Conservation (phyloP, 306 rosid genomes). For the Lotus japonicus region DNA sequence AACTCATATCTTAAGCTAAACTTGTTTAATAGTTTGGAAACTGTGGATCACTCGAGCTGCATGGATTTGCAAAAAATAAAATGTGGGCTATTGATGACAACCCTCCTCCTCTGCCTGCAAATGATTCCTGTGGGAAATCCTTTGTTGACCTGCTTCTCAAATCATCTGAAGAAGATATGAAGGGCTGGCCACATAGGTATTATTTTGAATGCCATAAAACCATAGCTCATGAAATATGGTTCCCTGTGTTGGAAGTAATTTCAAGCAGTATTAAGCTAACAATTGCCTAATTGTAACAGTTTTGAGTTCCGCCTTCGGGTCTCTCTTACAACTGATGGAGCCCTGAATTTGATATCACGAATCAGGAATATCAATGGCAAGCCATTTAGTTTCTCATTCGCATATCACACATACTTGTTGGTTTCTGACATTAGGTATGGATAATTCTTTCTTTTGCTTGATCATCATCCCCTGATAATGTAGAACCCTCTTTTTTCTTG, state of each 20-base stretch:
- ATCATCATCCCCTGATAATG: background rate
- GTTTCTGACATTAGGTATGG: conserved; percentile 90
- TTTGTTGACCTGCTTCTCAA: conserved; percentile 65
- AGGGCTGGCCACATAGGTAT: conserved; percentile 71
- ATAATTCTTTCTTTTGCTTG: conserved; percentile 16
- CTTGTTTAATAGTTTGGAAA: conserved; percentile 68
- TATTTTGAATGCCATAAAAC: conserved; percentile 5
- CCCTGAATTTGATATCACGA: conserved; percentile 63
- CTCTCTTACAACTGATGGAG: conserved; percentile 55
- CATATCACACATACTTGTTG: conserved; percentile 70
- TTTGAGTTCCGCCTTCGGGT: conserved; percentile 87
- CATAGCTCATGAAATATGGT: background rate
- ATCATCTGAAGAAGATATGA: conserved; percentile 77
- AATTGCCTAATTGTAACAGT: conserved; percentile 34
- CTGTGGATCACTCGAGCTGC: conserved; percentile 74
- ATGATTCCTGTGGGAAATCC: conserved; percentile 52
- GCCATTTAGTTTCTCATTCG: conserved; percentile 84
- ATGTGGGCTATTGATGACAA: conserved; percentile 72
- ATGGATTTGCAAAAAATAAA: conserved; percentile 91
- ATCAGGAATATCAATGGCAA: conserved; percentile 73
- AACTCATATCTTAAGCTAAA: conserved; percentile 8
- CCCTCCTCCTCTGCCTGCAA: conserved; percentile 52
- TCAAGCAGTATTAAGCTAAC: conserved; percentile 15
- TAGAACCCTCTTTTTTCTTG: conserved; percentile 11
- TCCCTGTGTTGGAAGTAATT: conserved; percentile 13